Percentiles rank a stretch among this genome's conserved stretches.
Conservation (phyloP, 495 filamentous ascomycete species). For the Trichoderma virens region DNA sequence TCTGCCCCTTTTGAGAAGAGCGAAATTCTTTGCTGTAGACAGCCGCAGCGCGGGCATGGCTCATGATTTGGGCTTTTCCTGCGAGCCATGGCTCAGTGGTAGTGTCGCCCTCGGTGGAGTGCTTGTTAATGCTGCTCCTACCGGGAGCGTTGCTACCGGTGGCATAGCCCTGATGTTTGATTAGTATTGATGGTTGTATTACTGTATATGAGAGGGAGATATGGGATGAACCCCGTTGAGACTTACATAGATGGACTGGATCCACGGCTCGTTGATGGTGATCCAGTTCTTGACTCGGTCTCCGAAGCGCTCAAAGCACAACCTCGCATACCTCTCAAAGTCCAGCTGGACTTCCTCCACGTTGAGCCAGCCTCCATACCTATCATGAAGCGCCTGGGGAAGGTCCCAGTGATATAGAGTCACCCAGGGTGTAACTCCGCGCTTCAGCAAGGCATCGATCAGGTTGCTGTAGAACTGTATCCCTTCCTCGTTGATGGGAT, state of each 20-base stretch:
- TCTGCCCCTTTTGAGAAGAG: constrained; percentile 36
- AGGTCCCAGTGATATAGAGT: constrained; percentile 53
- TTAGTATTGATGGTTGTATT: neutral
- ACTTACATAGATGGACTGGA: constrained; percentile 33
- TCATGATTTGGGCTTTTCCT: constrained; percentile 41
- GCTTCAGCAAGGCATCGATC: constrained; percentile 40
- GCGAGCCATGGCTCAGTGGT: constrained; percentile 45
- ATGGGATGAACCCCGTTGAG: neutral
- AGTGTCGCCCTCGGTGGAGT: constrained; percentile 41
- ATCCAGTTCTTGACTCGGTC: constrained; percentile 49
- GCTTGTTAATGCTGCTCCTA: constrained; percentile 40
- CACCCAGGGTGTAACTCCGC: constrained; percentile 43
- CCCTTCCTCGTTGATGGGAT: constrained; percentile 36
- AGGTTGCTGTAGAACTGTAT: constrained; percentile 42
- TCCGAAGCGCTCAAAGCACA: constrained; percentile 38
- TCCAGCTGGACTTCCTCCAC: constrained; percentile 46
- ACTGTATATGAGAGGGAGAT: neutral
- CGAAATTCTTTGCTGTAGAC: constrained; percentile 48
- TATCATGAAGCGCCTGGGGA: constrained; percentile 44
- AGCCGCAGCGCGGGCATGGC: constrained; percentile 44
- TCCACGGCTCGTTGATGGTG: constrained; percentile 51
- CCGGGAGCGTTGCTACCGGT: constrained; percentile 45
- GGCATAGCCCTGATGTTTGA: constrained; percentile 33
- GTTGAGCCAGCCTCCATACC: constrained; percentile 45
- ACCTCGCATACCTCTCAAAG: constrained; percentile 41